Evolutionary conservation across 2,329 filamentous ascomycete genomes (phyloP).

Genomic region (Fusarium tanahbumbuense): DNA sequence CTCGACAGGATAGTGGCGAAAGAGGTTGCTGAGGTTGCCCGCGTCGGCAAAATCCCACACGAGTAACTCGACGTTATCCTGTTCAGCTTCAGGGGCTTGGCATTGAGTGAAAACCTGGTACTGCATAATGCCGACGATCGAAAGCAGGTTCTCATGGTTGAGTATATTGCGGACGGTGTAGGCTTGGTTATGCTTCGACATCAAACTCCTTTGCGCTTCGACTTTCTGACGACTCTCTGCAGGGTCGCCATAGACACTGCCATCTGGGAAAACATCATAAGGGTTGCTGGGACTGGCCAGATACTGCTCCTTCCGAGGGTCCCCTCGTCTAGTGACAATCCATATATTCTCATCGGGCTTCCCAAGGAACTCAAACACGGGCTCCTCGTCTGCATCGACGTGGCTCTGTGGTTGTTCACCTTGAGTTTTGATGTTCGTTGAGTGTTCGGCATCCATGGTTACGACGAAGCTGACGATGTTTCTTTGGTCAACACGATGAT

Average conservation of each 20-base stretch:
- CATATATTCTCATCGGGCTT: constrained; percentile 46
- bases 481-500: not conserved
- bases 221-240: constrained; percentile 33
- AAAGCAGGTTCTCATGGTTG: constrained; percentile 64
- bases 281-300: constrained; percentile 45
- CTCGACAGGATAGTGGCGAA: constrained; percentile 46
- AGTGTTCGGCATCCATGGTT: constrained; percentile 13
- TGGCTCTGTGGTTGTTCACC: not conserved
- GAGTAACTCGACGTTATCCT: constrained; percentile 48
- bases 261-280: constrained; percentile 18
- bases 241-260: not conserved
- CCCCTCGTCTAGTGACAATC: constrained; percentile 47
- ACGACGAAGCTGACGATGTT: not conserved
- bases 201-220: constrained; percentile 39
- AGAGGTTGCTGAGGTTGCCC: constrained; percentile 59
- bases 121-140: constrained; percentile 54
- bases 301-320: constrained; percentile 50
- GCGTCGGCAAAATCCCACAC: constrained; percentile 66
- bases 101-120: constrained; percentile 31
- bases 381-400: constrained; percentile 1
- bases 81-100: constrained; percentile 17
- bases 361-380: constrained; percentile 49
- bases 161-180: constrained; percentile 53
- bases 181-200: constrained; percentile 44
- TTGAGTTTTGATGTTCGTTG: not conserved